Conservation (phyloP, 2,329 filamentous ascomycete genomes). For the Aspergillus sp. region DNA sequence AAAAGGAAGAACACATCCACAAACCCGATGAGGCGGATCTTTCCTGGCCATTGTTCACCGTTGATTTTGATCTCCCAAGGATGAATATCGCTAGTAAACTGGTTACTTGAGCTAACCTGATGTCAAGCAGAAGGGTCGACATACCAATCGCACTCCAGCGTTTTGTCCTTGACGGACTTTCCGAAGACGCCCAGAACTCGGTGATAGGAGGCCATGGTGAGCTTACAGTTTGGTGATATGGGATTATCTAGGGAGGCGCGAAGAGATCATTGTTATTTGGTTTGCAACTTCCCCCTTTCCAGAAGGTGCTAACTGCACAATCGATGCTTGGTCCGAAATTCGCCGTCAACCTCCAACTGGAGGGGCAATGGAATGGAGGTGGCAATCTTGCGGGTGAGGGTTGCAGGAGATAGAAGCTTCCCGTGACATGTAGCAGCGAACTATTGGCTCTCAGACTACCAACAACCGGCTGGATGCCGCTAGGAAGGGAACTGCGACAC, state of each 20-base stretch:
- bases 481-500: too few species aligned
- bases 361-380: neutral
- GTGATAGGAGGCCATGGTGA: slow-evolving; percentile 16
- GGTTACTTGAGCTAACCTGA: neutral
- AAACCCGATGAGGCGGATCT: slow-evolving; percentile 17
- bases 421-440: too few species aligned
- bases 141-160: slow-evolving; percentile 17
- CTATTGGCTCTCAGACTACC: too few species aligned
- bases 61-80: slow-evolving; percentile 17
- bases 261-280: neutral
- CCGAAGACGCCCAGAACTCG: slow-evolving; percentile 15
- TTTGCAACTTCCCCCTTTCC: neutral
- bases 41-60: slow-evolving; percentile 15
- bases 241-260: neutral
- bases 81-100: slow-evolving; percentile 14
- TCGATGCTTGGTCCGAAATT: too few species aligned
- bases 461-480: too few species aligned
- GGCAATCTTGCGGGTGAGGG: too few species aligned
- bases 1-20: slow-evolving; percentile 17
- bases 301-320: neutral
- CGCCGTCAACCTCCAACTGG: neutral
- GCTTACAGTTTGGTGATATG: neutral
- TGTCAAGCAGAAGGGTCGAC: neutral
- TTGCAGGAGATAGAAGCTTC: too few species aligned
- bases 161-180: slow-evolving; percentile 13